Evolutionary conservation across 2,329 filamentous ascomycete genomes (phyloP).

Genomic region (Sporothrix variecibatus): DNA sequence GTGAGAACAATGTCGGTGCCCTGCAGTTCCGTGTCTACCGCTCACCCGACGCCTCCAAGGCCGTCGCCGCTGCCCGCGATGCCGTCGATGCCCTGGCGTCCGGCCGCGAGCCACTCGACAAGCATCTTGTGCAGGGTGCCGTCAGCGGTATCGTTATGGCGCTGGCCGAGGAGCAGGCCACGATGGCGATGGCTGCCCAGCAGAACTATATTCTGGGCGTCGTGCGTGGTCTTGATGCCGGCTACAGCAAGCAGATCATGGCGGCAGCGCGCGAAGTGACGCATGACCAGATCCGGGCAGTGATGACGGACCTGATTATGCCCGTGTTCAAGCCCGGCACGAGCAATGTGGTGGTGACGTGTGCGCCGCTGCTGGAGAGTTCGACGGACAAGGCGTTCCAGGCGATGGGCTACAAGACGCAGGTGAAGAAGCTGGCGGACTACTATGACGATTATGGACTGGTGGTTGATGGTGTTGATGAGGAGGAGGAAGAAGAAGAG

Average conservation of each 20-base stretch:
- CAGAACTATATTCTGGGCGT: slow-evolving; percentile 83
- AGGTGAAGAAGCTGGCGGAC: slow-evolving; percentile 70
- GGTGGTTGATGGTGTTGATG: slow-evolving; percentile 61
- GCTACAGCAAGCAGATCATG: slow-evolving; percentile 77
- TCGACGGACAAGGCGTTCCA: slow-evolving; percentile 74
- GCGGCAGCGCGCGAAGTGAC: slow-evolving; percentile 76
- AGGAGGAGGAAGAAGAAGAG: slow-evolving; percentile 62
- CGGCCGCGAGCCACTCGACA: slow-evolving; percentile 72
- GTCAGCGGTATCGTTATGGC: slow-evolving; percentile 85
- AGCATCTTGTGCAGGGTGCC: slow-evolving; percentile 81
- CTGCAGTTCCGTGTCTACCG: slow-evolving; percentile 86
- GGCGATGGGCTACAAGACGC: slow-evolving; percentile 74
- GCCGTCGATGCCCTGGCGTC: slow-evolving; percentile 74
- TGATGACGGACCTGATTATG: slow-evolving; percentile 73
- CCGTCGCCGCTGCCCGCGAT: slow-evolving; percentile 73
- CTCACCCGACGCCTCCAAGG: slow-evolving; percentile 85
- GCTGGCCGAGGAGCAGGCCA: slow-evolving; percentile 86
- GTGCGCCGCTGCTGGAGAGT: slow-evolving; percentile 81
- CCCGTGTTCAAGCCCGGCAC: slow-evolving; percentile 77
- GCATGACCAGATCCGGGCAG: slow-evolving; percentile 72
- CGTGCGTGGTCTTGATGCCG: slow-evolving; percentile 70
- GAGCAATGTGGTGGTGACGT: slow-evolving; percentile 86
- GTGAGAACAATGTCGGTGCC: slow-evolving; percentile 76
- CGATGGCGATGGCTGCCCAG: slow-evolving; percentile 77
- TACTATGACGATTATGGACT: slow-evolving; percentile 93